Base-by-base conservation (phyloP, 371 early-diverging fungal species). In the Encephalitozoon intestinalis region DNA sequence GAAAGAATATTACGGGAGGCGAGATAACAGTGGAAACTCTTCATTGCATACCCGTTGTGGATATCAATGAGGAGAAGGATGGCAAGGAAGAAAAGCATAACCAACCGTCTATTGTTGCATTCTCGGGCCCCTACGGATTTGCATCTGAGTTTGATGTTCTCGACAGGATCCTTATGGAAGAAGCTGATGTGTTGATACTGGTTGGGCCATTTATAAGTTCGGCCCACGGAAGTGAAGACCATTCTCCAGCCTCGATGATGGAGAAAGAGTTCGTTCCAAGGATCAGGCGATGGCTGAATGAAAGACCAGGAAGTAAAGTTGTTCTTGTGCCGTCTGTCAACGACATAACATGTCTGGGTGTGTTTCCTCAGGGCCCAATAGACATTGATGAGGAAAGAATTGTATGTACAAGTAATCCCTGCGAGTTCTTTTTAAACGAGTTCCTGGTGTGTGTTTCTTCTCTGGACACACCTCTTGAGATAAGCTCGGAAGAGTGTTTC, bases 271-370 rank as follows among this genome's bases (percentile, higher is more conserved):
- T 58, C 34, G 34, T 58, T 12, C 58, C 58, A 34, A 58, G 18
- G 34, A n/a, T 58, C 2, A 30, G 34, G 28, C 21, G 28, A 18
- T 76, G 71, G 64, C 8, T 77, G n/a, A 39, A 40, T 18, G 41
- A 31, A n/a, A 43, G 52, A 21, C 39, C 49, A 15, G 21, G 9
- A 30, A 46, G 44, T 0, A 68, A 74, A 46, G 51, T 77, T 18
- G 30, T 82, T 37, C 43, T 76, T 9, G 76, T 82, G 9, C 82
- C 82, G 39, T 51, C 65, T 0, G 15, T 65, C 7, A 79, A 76
- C 3, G 77, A 79, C 50, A 4, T 37, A 1, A 26, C 52, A 30
- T 64, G 34, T 26, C 23, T 76, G 25, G 43, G 31, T 51, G 51
- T 76, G 34, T 77, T 44, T 54, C 81, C 81, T 21, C 76, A 76